Conservation (phyloP, 176 grass and related monocot species). For the Oryza nivara region DNA sequence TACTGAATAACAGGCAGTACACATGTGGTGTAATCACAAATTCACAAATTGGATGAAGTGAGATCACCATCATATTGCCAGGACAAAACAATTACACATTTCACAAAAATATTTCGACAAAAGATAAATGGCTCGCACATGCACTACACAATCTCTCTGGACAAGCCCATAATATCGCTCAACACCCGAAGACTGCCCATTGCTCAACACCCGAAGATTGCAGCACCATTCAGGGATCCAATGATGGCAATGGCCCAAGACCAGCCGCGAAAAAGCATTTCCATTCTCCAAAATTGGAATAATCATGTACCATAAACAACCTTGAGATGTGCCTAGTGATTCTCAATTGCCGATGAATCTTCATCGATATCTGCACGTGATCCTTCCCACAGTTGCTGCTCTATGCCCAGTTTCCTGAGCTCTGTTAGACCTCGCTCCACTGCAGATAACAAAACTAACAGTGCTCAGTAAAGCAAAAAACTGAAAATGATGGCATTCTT, state of each 20-base stretch:
- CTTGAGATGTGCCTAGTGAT: slow-evolving; percentile 46
- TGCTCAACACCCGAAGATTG: slow-evolving; percentile 13
- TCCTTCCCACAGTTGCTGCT: slow-evolving; percentile 88
- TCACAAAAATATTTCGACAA: slow-evolving; percentile 48
- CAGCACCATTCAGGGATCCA: neutral
- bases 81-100: slow-evolving; percentile 43
- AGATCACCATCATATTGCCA: slow-evolving; percentile 34
- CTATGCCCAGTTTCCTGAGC: slow-evolving; percentile 81
- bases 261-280: slow-evolving; percentile 34
- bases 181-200: neutral
- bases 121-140: slow-evolving; percentile 31
- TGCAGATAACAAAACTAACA: slow-evolving; percentile 48
- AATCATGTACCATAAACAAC: slow-evolving; percentile 12
- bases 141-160: slow-evolving; percentile 41
- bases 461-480: slow-evolving; percentile 21
- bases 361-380: slow-evolving; percentile 78
- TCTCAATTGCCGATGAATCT: slow-evolving; percentile 55
- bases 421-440: slow-evolving; percentile 96
- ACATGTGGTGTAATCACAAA: slow-evolving; percentile 45
- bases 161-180: neutral
- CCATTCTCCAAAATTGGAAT: slow-evolving; percentile 51
- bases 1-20: neutral
- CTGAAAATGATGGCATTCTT: neutral
- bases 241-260: slow-evolving; percentile 22
- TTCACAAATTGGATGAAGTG: slow-evolving; percentile 48